Percentiles rank a stretch among this genome's conserved stretches.
phyloP scores from a whole-genome alignment of 306 rosid genomes.

The Rubus idaeus region DNA sequence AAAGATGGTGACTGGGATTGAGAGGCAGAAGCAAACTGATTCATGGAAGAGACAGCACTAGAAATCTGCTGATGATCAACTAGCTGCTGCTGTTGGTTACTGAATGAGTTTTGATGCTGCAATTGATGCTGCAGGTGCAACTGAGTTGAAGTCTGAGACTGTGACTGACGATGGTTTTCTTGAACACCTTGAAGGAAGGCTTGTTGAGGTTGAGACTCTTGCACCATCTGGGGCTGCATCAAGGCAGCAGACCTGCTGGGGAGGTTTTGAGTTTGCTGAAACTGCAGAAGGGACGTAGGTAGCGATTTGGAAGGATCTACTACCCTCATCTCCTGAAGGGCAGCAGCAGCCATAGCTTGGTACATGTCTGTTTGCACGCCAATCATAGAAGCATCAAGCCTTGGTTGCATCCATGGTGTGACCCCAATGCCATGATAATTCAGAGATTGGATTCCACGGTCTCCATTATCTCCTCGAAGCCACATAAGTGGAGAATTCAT shows the following conservation, averaged over 20 bases:
- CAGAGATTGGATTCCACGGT: constrained; percentile 76
- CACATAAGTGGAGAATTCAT: constrained; percentile 75
- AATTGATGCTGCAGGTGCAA: constrained; percentile 55
- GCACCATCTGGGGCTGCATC: constrained; percentile 81
- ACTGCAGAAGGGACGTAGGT: constrained; percentile 66
- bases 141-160: constrained; percentile 52
- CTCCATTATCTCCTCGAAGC: constrained; percentile 72
- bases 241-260: constrained; percentile 62
- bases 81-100: constrained; percentile 45
- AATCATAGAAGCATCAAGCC: constrained; percentile 75
- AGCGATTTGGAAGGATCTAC: constrained; percentile 68
- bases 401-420: constrained; percentile 89
- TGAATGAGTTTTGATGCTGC: constrained; percentile 61
- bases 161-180: constrained; percentile 56
- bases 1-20: constrained; percentile 64
- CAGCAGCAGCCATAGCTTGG: constrained; percentile 92
- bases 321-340: constrained; percentile 84
- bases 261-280: constrained; percentile 73
- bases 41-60: constrained; percentile 54
- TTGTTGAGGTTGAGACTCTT: constrained; percentile 69
- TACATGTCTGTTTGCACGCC: constrained; percentile 81
- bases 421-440: constrained; percentile 82
- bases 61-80: constrained; percentile 70
- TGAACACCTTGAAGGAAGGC: constrained; percentile 58
- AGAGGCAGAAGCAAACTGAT: constrained; percentile 66